phyloP scores from a whole-genome alignment of 2,329 filamentous ascomycete genomes.

The Penicillium sp. region DNA sequence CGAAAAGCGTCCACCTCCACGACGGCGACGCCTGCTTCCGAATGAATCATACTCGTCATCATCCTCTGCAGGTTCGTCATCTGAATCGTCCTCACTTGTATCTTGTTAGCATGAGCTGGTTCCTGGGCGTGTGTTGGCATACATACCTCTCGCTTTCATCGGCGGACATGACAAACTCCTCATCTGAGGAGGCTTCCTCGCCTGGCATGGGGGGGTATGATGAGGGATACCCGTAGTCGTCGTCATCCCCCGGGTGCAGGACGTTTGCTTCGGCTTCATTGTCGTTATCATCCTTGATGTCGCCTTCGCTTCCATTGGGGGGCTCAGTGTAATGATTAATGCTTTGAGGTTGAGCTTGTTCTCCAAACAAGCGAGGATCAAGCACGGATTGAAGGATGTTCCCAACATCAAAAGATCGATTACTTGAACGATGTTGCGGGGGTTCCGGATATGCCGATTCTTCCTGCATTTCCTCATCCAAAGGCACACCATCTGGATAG shows the following conservation, averaged over 20 bases:
- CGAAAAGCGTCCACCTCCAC: conserved; percentile 34
- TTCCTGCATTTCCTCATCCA: conserved; percentile 20
- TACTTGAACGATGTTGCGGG: neutral
- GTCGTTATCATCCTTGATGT: conserved; percentile 12
- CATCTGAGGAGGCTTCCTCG: conserved; percentile 24
- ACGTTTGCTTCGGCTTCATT: conserved; percentile 4
- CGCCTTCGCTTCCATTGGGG: conserved; percentile 5
- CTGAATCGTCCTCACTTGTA: conserved; percentile 24
- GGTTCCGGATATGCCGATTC: conserved; percentile 31
- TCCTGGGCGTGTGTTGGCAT: neutral
- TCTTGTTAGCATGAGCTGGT: conserved; percentile 7
- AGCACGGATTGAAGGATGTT: conserved; percentile 27
- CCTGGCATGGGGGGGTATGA: conserved; percentile 8
- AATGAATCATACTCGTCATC: conserved; percentile 26
- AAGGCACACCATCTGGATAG: conserved; percentile 13
- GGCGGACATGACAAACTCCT: conserved; percentile 24
- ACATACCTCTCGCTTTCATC: conserved; percentile 30
- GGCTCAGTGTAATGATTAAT: conserved; percentile 2
- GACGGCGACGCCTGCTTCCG: conserved; percentile 30
- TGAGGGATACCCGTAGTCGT: conserved; percentile 1
- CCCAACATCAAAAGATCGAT: conserved; percentile 13
- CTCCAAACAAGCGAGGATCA: conserved; percentile 35
- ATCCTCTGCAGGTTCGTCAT: conserved; percentile 22
- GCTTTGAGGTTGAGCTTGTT: conserved; percentile 5
- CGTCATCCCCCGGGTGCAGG: conserved; percentile 18